phyloP scores from a whole-genome alignment of 139 green algal species.

The Spirogloea muscicola region DNA sequence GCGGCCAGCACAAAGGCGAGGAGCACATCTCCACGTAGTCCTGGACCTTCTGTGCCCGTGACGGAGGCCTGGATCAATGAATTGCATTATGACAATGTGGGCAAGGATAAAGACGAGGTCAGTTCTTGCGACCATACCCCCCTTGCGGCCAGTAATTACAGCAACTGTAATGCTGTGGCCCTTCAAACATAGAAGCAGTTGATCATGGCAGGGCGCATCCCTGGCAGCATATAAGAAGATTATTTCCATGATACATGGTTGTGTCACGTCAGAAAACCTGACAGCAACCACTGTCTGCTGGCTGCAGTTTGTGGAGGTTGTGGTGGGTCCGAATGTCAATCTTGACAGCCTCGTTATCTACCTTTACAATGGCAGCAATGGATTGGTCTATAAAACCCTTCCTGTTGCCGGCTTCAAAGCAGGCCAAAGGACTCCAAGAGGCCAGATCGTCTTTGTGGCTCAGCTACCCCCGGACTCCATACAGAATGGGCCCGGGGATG shows the following conservation, averaged over 20 bases:
- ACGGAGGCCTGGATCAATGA: conserved; percentile 37
- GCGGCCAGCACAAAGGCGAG: background rate
- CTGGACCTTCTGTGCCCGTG: conserved; percentile 1
- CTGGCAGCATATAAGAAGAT: background rate
- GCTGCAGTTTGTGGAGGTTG: conserved; percentile 33
- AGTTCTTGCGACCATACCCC: background rate
- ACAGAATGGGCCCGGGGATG: conserved; percentile 30
- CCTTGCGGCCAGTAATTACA: background rate
- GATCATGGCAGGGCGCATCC: background rate
- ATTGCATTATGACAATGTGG: conserved; percentile 39
- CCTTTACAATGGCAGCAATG: conserved; percentile 29
- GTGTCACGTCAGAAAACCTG: background rate
- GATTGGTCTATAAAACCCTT: background rate
- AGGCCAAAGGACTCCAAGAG: background rate
- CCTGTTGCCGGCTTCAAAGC: background rate
- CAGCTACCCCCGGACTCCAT: background rate
- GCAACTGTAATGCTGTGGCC: background rate
- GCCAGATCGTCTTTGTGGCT: background rate
- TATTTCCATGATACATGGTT: background rate
- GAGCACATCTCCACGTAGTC: background rate
- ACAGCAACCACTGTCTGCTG: background rate
- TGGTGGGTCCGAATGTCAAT: conserved; percentile 3
- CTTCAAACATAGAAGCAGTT: background rate
- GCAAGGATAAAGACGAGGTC: conserved; percentile 31
- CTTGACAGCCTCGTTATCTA: conserved; percentile 10